Evolutionary conservation across 179 eudicot genomes (phyloP), one percentile per base, ranked within the genome.

Genomic region (Spergularia azorica): DNA sequence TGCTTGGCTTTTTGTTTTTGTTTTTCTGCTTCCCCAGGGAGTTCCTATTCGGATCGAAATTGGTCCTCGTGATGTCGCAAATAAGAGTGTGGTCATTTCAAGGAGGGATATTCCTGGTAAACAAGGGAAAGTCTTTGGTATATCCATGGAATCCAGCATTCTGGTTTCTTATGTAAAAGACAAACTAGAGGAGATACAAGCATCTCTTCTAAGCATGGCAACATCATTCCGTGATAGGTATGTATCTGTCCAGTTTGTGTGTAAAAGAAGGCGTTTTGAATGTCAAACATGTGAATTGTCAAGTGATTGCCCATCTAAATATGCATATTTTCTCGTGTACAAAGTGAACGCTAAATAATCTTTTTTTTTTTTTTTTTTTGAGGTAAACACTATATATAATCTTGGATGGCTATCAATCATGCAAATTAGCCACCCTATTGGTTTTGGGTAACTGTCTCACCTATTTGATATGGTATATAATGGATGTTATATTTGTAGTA

Each of bases 31-130:
- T 72, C 54, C 60, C 55, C 73, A 92, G 99, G 99, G 99, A 61
- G 97, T 93, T 46, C 99, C 99, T 74, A 63, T 95, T 48, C 87
- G 99, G 83, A 89, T 95, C 78, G 99, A 95, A 86, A 89, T 95
- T 85, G 99, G 99, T 71, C 99, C 99, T 14, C 97, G 97, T 72
- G 99, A 95, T 83, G 99, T 95, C 72, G 83, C 89, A 62, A 95
- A 88, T 83, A 87, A 87, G 71, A 90, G 86, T 56, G 91, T 95
- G 75, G 99, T 95, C 79, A 81, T 95, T 82, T 93, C 97, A 69
- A 90, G 99, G 81, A 89, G 99, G 84, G 99, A 95, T 85, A 79
- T 95, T 81, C 97, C 97, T 84, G 99, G 97, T 61, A 95, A 95
- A 81, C 90, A 87, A 83, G 99, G 99, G 73, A 95, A 91, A 87